Evolutionary conservation across 257 asterid species (phyloP).

Genomic region (Paraleonurus japonicus): DNA sequence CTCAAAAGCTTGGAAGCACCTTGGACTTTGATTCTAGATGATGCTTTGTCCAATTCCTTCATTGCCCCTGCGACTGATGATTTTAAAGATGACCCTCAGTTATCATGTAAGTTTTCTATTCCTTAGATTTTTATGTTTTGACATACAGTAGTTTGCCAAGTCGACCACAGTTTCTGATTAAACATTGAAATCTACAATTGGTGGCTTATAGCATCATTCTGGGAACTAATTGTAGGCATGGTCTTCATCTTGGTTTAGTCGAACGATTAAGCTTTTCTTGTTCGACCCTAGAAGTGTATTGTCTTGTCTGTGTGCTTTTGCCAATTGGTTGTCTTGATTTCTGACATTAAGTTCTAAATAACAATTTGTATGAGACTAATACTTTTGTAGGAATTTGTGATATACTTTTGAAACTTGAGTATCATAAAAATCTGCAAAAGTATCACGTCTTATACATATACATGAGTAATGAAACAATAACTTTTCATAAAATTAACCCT

Average conservation of each 20-base stretch:
- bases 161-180: background rate
- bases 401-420: background rate
- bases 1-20: conserved; percentile 72
- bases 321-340: background rate
- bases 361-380: too few species aligned
- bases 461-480: background rate
- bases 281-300: background rate
- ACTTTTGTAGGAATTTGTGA: background rate
- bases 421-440: background rate
- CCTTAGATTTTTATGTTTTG: background rate
- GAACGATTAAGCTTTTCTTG: background rate
- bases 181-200: background rate
- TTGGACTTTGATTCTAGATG: conserved; percentile 89
- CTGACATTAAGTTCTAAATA: too few species aligned
- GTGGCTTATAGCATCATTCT: background rate
- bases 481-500: background rate
- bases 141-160: background rate
- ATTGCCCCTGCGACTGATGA: conserved; percentile 84
- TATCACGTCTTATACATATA: background rate
- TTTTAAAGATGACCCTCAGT: conserved; percentile 61
- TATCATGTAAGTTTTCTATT: conserved; percentile 55
- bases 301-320: background rate
- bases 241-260: background rate
- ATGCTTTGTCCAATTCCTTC: conserved; percentile 86
- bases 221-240: background rate